phyloP scores from a whole-genome alignment of 768 basidiomycete species.

The Tubosaeta sp. region DNA sequence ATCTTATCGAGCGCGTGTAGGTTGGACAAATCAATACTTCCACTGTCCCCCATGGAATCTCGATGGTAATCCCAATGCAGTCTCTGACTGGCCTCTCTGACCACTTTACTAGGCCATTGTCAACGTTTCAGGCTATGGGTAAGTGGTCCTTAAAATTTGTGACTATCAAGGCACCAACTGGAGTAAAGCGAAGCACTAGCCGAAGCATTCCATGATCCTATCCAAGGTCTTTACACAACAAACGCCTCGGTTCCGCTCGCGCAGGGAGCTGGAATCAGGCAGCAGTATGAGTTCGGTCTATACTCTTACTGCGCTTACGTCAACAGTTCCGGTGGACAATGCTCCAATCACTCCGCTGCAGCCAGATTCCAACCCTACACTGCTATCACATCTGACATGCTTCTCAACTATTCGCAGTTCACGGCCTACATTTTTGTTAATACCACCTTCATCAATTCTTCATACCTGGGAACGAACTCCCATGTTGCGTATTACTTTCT shows the following conservation, averaged over 20 bases:
- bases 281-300: constrained; percentile 73
- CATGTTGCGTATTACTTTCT: constrained; percentile 73
- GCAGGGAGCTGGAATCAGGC: constrained; percentile 54
- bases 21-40: constrained; percentile 82
- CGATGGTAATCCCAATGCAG: constrained; percentile 51
- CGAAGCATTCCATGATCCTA: constrained; percentile 50
- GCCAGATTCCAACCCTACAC: constrained; percentile 62
- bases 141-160: constrained; percentile 17
- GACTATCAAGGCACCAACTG: background rate
- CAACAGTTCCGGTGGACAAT: constrained; percentile 53
- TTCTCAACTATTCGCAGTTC: constrained; percentile 52
- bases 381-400: constrained; percentile 64
- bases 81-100: constrained; percentile 11
- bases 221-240: constrained; percentile 59
- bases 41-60: constrained; percentile 62
- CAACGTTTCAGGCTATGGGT: constrained; percentile 73
- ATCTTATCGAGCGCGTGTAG: constrained; percentile 37
- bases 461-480: constrained; percentile 58
- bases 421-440: constrained; percentile 49
- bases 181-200: constrained; percentile 45
- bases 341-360: constrained; percentile 58
- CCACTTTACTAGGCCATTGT: constrained; percentile 49
- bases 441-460: constrained; percentile 55
- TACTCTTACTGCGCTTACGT: constrained; percentile 78
- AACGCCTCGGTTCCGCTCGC: constrained; percentile 63